Conservation (phyloP, 2,329 filamentous ascomycete genomes). For the Calonectria crousiana region DNA sequence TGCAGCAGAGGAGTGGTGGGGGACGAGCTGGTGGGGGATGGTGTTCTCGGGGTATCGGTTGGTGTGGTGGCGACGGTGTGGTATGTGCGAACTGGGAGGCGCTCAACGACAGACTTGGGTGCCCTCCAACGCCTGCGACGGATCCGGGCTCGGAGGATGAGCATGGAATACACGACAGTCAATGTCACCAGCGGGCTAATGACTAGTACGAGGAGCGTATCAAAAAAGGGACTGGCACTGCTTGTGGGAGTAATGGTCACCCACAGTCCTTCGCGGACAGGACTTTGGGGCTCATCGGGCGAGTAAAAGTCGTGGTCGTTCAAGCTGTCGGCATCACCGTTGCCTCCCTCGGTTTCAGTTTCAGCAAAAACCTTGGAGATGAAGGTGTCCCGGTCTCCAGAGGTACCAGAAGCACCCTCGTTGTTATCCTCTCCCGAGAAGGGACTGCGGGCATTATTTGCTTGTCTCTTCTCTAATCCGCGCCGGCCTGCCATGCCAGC, state of each 20-base stretch:
- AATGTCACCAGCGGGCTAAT: conserved; percentile 93
- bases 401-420: conserved; percentile 8
- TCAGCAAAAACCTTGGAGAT: conserved; percentile 33
- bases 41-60: conserved; percentile 64
- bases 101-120: conserved; percentile 96
- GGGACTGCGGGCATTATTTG: conserved; percentile 32
- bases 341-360: conserved; percentile 41
- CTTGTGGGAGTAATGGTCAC: conserved; percentile 95
- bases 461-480: conserved; percentile 12
- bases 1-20: conserved; percentile 86
- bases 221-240: conserved; percentile 92
- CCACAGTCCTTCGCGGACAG: conserved; percentile 81
- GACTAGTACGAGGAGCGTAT: conserved; percentile 96
- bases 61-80: conserved; percentile 81
- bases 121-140: conserved; percentile 92
- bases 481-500: neutral
- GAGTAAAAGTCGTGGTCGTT: conserved; percentile 35
- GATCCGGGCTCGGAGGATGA: conserved; percentile 89
- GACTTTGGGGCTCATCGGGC: conserved; percentile 39
- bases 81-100: conserved; percentile 94
- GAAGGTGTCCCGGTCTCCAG: conserved; percentile 31
- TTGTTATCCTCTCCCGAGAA: conserved; percentile 25
- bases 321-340: conserved; percentile 36
- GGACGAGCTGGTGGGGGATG: conserved; percentile 75
- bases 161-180: conserved; percentile 90